These are phyloP conservation scores for Plectosphaerella cucumerina DNA, from an alignment of 2,329 filamentous ascomycete species.

Conservation along the genomic window DNA sequence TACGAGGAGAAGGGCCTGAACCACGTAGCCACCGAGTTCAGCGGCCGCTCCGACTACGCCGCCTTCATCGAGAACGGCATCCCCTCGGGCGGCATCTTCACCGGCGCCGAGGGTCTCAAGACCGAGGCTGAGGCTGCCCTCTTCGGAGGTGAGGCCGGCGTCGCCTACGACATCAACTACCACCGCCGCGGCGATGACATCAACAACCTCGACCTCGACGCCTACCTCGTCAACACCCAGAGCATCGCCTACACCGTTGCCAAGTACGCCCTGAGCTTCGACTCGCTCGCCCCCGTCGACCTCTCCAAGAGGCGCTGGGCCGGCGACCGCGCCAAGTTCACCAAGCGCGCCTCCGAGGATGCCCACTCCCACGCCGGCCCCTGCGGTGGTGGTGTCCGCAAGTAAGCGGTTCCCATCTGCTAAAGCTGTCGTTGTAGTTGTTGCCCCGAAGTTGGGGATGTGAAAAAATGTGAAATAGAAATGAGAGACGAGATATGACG, in stretches of 20 bases:
- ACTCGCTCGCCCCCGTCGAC: slow-evolving; percentile 23
- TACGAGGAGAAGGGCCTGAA: slow-evolving; percentile 41
- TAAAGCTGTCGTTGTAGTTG: not conserved
- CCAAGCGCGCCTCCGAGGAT: slow-evolving; percentile 18
- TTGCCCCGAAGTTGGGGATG: not conserved
- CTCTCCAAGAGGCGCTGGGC: slow-evolving; percentile 22
- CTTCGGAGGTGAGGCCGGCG: slow-evolving; percentile 59
- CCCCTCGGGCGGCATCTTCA: slow-evolving; percentile 65
- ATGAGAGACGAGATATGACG: not conserved
- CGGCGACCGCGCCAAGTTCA: slow-evolving; percentile 21
- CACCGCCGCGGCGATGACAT: slow-evolving; percentile 39
- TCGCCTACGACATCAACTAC: slow-evolving; percentile 41
- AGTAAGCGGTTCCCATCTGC: not conserved
- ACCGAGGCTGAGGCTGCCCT: slow-evolving; percentile 52
- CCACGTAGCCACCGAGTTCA: slow-evolving; percentile 59
- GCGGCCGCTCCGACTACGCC: slow-evolving; percentile 63
- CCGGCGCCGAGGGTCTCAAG: slow-evolving; percentile 62
- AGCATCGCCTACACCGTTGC: slow-evolving; percentile 36
- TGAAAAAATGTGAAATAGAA: not conserved
- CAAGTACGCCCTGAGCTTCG: slow-evolving; percentile 34
- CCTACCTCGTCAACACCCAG: slow-evolving; percentile 40
- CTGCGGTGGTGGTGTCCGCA: slow-evolving; percentile 18
- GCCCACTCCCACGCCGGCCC: slow-evolving; percentile 23
- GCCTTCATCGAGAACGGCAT: slow-evolving; percentile 64
- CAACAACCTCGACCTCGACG: slow-evolving; percentile 33